Base-by-base conservation (phyloP, 192 early-diverging fungal species). In the Coemansia sp. region DNA sequence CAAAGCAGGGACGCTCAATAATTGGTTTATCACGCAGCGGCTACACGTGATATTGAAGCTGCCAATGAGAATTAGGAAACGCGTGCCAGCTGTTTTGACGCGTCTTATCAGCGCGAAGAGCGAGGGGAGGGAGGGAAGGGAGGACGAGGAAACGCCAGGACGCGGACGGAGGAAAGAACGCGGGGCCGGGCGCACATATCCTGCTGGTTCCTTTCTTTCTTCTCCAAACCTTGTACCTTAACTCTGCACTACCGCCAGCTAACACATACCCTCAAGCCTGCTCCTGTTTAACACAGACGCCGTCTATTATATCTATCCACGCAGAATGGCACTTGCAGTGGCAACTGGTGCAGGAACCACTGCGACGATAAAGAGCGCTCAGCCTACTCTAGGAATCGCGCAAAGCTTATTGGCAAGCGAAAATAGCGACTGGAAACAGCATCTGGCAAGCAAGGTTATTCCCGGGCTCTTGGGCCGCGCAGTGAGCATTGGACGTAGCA, bases 401-500 rank as follows among this genome's bases (percentile, higher is more conserved):
- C 36, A 60, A 4, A 60, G 19, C 27, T 36, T 24, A 21, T 32
- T 29, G 27, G 19, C 50, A 9, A 56, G 3, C 4, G 46, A 52
- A 17, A 56, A 56, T 24, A 31, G 8, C 0, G 60, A 65, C 32
- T 81, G 78, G 78, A 50, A 30, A 30, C 63, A 70, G 57, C 70
- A 67, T 39, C 74, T 81, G 14, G 39, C 53, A 24, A 36, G 51
- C 68, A 83, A 78, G 61, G 59, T 74, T 25, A 74, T 83, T 6
- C 27, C 58, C 19, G 80, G 80, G 17, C 55, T 78, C 52, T 8
- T 39, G 57, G 59, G 25, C 5, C 71, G 70, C 29, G 55, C 72
- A 4, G 63, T 83, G 52, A 71, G 69, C 23, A 74, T 83, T 25
- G 80, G 80, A 32, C 80, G 80, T 54, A 71, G 76, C 71, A 71